phyloP scores from a whole-genome alignment of 192 early-diverging fungal species.

The Jimgerdemannia lactiflua region DNA sequence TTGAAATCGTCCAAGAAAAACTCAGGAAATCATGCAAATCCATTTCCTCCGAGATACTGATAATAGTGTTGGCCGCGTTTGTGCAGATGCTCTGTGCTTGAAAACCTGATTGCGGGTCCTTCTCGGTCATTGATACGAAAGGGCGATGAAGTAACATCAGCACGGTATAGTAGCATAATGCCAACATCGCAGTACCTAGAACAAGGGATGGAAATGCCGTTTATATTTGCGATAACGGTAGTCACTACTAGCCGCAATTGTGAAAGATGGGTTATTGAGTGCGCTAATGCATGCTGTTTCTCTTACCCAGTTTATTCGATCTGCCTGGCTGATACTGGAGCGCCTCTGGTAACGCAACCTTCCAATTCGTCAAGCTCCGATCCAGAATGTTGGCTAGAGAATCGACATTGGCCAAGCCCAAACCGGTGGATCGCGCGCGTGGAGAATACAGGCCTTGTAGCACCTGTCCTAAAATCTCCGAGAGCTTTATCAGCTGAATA shows the following conservation, averaged over 20 bases:
- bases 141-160: constrained; percentile 35
- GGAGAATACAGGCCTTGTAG: constrained; percentile 34
- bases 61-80: constrained; percentile 22
- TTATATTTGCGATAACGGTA: no score
- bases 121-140: constrained; percentile 15
- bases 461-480: constrained; percentile 32
- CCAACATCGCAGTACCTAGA: background rate
- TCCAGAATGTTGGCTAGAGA: constrained; percentile 27
- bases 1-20: constrained; percentile 28
- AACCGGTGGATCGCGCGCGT: constrained; percentile 20
- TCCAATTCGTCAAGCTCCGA: constrained; percentile 33
- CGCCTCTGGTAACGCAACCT: constrained; percentile 27
- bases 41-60: constrained; percentile 17
- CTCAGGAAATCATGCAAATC: constrained; percentile 2
- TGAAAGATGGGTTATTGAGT: background rate
- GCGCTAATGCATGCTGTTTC: background rate
- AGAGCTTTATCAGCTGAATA: constrained; percentile 32
- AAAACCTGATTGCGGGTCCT: constrained; percentile 7
- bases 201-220: no score
- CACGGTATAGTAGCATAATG: constrained; percentile 30
- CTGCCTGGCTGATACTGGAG: constrained; percentile 9
- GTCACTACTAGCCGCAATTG: no score
- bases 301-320: background rate
- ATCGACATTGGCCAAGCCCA: constrained; percentile 8
- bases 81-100: constrained; percentile 20